A percentile compares a stretch with the other conserved stretches of the same genome.
Conservation (phyloP, 306 rosid genomes). For the Pueraria montana region DNA sequence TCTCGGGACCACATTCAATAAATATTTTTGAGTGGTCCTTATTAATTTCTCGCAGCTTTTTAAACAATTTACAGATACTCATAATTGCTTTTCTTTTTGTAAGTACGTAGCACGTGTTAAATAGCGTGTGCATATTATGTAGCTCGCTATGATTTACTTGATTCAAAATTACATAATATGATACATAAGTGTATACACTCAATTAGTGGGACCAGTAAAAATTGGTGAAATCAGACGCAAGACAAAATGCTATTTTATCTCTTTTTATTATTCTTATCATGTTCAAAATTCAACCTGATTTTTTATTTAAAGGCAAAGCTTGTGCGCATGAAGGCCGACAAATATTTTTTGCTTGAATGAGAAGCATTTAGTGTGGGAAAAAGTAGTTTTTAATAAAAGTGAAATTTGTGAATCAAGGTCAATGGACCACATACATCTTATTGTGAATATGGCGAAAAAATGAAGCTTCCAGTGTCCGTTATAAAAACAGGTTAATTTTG, state of each 20-base stretch:
- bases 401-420: conserved; percentile 6
- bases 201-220: neutral
- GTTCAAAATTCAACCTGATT: neutral
- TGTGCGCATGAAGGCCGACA: neutral
- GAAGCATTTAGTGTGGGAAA: neutral
- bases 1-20: too few species aligned
- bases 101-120: too few species aligned
- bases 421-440: neutral
- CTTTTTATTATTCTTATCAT: neutral
- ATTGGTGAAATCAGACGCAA: neutral
- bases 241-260: neutral
- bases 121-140: too few species aligned
- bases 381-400: neutral
- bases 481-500: neutral
- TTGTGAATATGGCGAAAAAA: neutral
- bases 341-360: neutral
- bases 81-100: too few species aligned
- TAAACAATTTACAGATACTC: too few species aligned
- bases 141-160: too few species aligned
- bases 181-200: too few species aligned
- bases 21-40: too few species aligned
- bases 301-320: too few species aligned
- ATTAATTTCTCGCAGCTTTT: too few species aligned
- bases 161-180: too few species aligned
- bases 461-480: conserved; percentile 29